Conservation (phyloP, 179 eudicot species). For the Patellifolia procumbens region DNA sequence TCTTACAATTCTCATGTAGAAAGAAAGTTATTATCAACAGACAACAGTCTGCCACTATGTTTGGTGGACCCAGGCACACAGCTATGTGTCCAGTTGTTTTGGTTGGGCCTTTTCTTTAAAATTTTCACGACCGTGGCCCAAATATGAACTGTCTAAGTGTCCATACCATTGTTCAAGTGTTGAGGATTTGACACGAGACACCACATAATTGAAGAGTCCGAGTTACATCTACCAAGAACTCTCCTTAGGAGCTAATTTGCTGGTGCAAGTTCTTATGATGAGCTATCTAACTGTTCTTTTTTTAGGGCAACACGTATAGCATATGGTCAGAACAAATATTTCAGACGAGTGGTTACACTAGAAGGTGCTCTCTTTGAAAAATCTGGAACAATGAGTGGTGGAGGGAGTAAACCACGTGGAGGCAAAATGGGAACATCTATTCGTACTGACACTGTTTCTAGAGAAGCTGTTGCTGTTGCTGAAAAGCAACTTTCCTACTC, state of each 20-base stretch:
- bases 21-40: neutral
- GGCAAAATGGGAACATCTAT: conserved; percentile 96
- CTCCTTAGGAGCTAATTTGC: neutral
- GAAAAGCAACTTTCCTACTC: conserved; percentile 60
- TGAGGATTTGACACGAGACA: too few species aligned
- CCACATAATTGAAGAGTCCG: too few species aligned
- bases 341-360: conserved; percentile 82
- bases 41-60: too few species aligned
- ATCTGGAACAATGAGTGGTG: conserved; percentile 99
- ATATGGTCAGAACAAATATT: conserved; percentile 65
- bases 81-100: too few species aligned
- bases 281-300: neutral
- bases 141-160: too few species aligned
- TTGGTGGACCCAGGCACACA: too few species aligned
- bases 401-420: conserved; percentile 93
- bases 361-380: conserved; percentile 92
- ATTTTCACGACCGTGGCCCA: too few species aligned
- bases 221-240: neutral
- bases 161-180: too few species aligned
- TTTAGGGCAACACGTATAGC: conserved; percentile 93
- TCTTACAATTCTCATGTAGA: neutral
- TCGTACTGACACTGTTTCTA: conserved; percentile 79
- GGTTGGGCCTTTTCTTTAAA: too few species aligned
- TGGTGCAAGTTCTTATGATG: neutral
- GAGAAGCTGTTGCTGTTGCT: conserved; percentile 74